Evolutionary conservation across 129 eudicot species (phyloP), one percentile per base, ranked within the genome.

Genomic region (sunflower (Helianthus annuus)): DNA sequence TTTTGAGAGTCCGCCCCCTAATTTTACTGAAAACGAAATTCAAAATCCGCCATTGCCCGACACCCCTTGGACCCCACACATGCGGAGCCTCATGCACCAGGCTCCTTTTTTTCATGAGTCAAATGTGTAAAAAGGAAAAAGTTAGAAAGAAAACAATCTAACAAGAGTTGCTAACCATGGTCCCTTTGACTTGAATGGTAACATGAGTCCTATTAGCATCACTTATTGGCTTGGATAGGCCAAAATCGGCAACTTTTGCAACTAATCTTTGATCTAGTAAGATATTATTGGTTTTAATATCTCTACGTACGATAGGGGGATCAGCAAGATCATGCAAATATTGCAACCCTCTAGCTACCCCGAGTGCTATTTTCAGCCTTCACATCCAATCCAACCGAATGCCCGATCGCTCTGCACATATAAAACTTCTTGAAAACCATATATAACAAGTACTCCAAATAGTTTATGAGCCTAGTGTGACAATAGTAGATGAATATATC

Each of bases 231-330:
- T 74, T 83, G n/a, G 85, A 83, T 12, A 83, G 75, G 29, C 91
- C 91, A 72, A 83, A 86, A 81, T 83, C 84, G 0, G 88, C 91
- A 75, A 86, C 86, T 72, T 86, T 83, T 8, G 91, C 91, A 68
- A 70, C 82, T 8, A 86, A 66, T 42, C 76, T 69, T 34, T 78
- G 80, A 34, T 83, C 91, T 15, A 86, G 62, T 49, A 86, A 46
- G 64, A 59, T 59, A 27, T 59, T 59, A 59, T 59, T 29, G 42
- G 64, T 59, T 59, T 59, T 59, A 27, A 59, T 13, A 13, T 59
- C 64, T 29, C 64, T 59, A 12, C 29, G 64, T 27, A 59, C 29
- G 64, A 59, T 59, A 12, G 64, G 44, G 15, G 64, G 64, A 29
- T 59, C 42, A 4, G 64, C 64, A 59, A 59, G 64, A 58, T 59